Conservation (phyloP, 306 rosid species). For the Biancaea sappan region DNA sequence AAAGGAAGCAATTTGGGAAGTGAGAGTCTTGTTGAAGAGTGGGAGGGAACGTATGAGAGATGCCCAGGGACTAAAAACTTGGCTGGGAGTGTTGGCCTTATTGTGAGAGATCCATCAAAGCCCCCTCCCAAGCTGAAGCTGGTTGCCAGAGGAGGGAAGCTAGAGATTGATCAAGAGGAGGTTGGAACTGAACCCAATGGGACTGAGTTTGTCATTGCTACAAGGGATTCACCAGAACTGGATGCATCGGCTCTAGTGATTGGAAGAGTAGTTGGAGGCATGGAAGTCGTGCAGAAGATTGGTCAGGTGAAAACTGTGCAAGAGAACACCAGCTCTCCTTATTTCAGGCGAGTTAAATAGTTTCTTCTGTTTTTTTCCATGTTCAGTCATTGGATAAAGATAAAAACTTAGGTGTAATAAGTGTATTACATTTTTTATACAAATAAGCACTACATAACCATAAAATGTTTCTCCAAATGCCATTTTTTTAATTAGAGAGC, state of each 20-base stretch:
- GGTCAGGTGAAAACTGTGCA: conserved; percentile 75
- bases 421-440: too few species aligned
- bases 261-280: conserved; percentile 64
- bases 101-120: conserved; percentile 83
- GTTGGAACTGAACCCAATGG: conserved; percentile 72
- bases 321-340: conserved; percentile 80
- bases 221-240: conserved; percentile 73
- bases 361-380: too few species aligned
- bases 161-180: conserved; percentile 85
- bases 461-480: too few species aligned
- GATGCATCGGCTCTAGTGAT: conserved; percentile 54
- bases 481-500: too few species aligned
- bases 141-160: conserved; percentile 78
- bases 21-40: conserved; percentile 60
- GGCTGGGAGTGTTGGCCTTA: conserved; percentile 74
- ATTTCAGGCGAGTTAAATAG: conserved; percentile 55
- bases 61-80: conserved; percentile 74
- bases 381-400: too few species aligned
- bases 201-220: conserved; percentile 69
- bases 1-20: conserved; percentile 58
- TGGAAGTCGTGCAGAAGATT: conserved; percentile 70
- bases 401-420: too few species aligned
- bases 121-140: conserved; percentile 79
- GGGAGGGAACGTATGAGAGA: conserved; percentile 57
- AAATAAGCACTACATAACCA: too few species aligned